A percentile compares a stretch with the other conserved stretches of the same genome.
Evolutionary conservation across 169 alveolate genomes (phyloP).

Genomic region (Cardiosporidium cionae): DNA sequence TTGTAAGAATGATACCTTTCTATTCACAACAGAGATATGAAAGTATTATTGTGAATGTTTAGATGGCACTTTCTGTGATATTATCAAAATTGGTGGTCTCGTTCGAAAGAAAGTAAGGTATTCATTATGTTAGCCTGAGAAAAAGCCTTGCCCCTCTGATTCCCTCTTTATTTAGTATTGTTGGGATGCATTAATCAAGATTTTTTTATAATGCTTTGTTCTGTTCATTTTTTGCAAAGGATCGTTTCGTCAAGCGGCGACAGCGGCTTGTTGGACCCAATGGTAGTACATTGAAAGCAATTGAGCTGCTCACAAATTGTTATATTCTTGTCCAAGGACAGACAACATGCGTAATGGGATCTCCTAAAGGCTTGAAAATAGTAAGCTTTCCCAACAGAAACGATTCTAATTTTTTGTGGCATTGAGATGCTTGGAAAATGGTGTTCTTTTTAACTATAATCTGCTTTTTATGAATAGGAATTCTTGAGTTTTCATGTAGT

Average conservation of each 20-base stretch:
- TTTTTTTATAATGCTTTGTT: not conserved
- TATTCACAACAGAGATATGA: too few relatives aligned
- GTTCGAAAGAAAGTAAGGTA: conserved; percentile 68
- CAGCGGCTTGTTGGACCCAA: conserved; percentile 98
- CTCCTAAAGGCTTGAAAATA: conserved; percentile 82
- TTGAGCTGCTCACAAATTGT: conserved; percentile 96
- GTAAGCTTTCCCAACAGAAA: conserved; percentile 54
- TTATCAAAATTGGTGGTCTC: conserved; percentile 90
- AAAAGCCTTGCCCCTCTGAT: too few relatives aligned
- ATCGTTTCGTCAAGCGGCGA: conserved; percentile 94
- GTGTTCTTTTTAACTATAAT: too few relatives aligned
- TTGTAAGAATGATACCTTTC: too few relatives aligned
- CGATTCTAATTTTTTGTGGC: too few relatives aligned
- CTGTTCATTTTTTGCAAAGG: conserved; percentile 30
- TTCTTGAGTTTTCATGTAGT: too few relatives aligned
- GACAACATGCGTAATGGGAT: conserved; percentile 95
- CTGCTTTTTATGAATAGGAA: too few relatives aligned
- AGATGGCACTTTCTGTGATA: conserved; percentile 84
- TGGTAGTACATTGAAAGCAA: conserved; percentile 94
- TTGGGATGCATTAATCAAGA: too few relatives aligned
- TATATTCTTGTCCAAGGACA: conserved; percentile 94
- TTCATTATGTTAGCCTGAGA: not conserved
- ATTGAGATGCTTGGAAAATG: too few relatives aligned
- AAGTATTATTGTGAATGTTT: too few relatives aligned
- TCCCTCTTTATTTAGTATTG: too few relatives aligned